phyloP scores from a whole-genome alignment of 805 yeast species.

The Cyberlindnera mycetangii region DNA sequence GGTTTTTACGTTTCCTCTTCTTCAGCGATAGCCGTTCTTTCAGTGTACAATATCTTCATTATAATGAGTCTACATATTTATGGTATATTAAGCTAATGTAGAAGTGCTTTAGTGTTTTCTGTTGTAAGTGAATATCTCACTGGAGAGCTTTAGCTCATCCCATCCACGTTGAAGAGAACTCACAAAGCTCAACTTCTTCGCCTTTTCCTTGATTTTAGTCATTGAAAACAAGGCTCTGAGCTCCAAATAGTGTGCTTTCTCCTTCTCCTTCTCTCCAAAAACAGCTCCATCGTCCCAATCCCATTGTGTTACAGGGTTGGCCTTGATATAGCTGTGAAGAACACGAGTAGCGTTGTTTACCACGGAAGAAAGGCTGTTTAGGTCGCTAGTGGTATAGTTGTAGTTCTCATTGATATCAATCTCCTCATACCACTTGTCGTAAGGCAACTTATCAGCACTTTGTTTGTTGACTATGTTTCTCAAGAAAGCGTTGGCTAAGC shows the following conservation, averaged over 20 bases:
- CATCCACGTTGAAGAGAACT: slow-evolving; percentile 9
- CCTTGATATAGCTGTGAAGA: slow-evolving; percentile 12
- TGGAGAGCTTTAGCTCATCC: slow-evolving; percentile 13
- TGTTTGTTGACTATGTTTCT: slow-evolving; percentile 12
- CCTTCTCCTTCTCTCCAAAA: slow-evolving; percentile 6
- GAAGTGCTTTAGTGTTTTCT: not conserved
- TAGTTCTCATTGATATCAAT: slow-evolving; percentile 52
- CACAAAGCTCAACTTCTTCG: slow-evolving; percentile 1
- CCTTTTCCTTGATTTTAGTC: slow-evolving; percentile 5
- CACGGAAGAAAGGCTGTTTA: slow-evolving; percentile 31
- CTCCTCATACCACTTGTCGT: slow-evolving; percentile 44
- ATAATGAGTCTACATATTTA: not conserved
- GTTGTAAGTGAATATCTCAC: not conserved
- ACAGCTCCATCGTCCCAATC: slow-evolving; percentile 19
- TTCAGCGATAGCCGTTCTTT: too few relatives aligned
- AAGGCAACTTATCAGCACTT: slow-evolving; percentile 20
- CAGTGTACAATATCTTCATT: not conserved
- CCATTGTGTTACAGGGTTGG: slow-evolving; percentile 20
- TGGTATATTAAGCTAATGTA: too few relatives aligned
- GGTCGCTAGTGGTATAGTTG: slow-evolving; percentile 37
- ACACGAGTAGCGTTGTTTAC: slow-evolving; percentile 25
- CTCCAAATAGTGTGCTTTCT: slow-evolving; percentile 6
- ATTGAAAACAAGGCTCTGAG: slow-evolving; percentile 7
- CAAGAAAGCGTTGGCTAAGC: slow-evolving; percentile 7
- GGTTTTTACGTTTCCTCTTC: too few relatives aligned